Conservation (phyloP, 163 green algal species). For the Coccomyxa subellipsoidea region DNA sequence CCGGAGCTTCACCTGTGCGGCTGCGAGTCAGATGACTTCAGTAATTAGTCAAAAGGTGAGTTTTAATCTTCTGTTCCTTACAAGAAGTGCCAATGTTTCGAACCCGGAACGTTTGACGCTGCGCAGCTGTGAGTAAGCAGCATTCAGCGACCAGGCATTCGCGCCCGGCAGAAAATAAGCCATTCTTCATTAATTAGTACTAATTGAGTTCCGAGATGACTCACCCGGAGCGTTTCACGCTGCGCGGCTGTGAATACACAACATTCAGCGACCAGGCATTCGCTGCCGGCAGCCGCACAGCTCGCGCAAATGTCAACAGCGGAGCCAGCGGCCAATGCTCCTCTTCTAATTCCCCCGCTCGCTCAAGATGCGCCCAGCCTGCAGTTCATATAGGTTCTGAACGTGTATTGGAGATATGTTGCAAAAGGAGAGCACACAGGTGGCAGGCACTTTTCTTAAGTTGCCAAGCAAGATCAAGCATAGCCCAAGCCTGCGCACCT, state of each 20-base stretch:
- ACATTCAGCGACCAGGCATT: slow-evolving; percentile 8
- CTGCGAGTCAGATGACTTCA: no score
- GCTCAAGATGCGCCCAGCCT: background rate
- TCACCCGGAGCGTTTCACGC: background rate
- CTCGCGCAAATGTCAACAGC: background rate
- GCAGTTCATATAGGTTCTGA: background rate
- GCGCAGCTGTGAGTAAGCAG: background rate
- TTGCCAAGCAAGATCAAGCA: background rate
- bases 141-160: slow-evolving; percentile 4
- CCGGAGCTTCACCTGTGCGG: no score
- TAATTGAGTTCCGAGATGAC: no score
- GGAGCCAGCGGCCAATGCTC: background rate
- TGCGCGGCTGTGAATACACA: background rate
- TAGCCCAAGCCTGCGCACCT: background rate
- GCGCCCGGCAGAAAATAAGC: background rate
- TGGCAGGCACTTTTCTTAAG: background rate
- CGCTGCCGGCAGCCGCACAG: background rate
- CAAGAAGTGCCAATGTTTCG: no score
- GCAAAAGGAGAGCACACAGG: background rate
- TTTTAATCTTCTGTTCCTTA: no score
- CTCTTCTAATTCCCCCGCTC: background rate
- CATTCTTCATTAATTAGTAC: no score
- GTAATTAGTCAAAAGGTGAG: no score
- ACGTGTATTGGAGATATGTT: background rate
- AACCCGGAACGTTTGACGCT: background rate